phyloP scores from a whole-genome alignment of 495 filamentous ascomycete species.

The Pseudoneurospora amorphoporcata region DNA sequence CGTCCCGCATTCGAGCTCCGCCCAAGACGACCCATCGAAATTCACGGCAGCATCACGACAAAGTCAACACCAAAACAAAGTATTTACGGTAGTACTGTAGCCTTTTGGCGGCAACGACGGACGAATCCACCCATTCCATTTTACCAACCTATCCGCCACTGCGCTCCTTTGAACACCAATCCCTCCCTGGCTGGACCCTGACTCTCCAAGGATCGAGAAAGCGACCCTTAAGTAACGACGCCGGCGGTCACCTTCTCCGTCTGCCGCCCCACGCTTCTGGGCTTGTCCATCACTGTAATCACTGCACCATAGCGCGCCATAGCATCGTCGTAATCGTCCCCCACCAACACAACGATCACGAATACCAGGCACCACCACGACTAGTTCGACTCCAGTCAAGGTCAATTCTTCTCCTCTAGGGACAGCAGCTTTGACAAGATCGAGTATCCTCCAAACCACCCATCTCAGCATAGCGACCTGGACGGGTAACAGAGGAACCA shows the following conservation, averaged over 20 bases:
- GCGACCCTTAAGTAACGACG: background rate
- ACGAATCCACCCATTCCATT: background rate
- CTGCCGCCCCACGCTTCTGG: background rate
- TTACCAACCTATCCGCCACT: background rate
- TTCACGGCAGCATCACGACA: background rate
- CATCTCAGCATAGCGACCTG: background rate
- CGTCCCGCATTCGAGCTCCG: background rate
- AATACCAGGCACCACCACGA: background rate
- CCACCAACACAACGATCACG: background rate
- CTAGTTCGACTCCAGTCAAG: background rate
- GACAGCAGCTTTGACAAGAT: background rate
- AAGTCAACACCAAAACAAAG: background rate
- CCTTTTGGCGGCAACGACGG: background rate
- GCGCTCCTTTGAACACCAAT: background rate
- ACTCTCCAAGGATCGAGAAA: background rate
- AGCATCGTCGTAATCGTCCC: background rate
- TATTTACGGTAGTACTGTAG: background rate
- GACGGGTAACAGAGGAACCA: conserved; percentile 27
- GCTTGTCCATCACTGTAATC: background rate
- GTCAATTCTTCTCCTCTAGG: background rate
- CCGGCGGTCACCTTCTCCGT: background rate
- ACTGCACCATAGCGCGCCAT: background rate
- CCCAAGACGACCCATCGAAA: background rate
- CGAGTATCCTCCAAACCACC: background rate
- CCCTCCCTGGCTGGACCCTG: background rate